Conservation (phyloP, 148 eudicot genomes). For the Gaultheria prostrata region DNA sequence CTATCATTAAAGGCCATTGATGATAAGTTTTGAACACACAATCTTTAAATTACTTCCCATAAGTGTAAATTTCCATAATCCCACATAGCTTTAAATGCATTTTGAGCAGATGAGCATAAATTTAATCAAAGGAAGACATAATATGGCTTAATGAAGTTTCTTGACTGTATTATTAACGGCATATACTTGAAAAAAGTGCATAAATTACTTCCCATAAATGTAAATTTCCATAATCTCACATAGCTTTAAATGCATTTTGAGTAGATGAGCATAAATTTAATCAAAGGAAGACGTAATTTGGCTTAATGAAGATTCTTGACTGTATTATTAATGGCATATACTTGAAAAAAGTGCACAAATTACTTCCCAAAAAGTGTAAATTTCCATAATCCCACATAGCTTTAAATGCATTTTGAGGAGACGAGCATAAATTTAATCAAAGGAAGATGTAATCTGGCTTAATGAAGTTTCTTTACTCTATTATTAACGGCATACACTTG, state of each 20-base stretch:
- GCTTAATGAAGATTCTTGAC: not conserved
- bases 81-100: not conserved
- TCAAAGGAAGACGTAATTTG: not conserved
- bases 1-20: not conserved
- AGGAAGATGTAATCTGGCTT: not conserved
- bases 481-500: not conserved
- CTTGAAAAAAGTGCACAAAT: too few relatives aligned
- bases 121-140: not conserved
- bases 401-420: not conserved
- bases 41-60: not conserved
- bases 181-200: not conserved
- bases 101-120: not conserved
- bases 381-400: not conserved
- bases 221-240: not conserved
- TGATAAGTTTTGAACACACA: not conserved
- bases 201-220: not conserved
- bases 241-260: not conserved
- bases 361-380: not conserved
- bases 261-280: not conserved
- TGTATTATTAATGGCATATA: not conserved
- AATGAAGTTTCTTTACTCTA: not conserved
- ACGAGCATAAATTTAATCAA: not conserved
- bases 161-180: not conserved
- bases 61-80: not conserved
- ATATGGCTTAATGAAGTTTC: not conserved